A percentile compares a stretch with the other conserved stretches of the same genome.
These are phyloP conservation scores for Triticum monococcum DNA, from an alignment of 176 grass and related monocot genomes.

Conservation along the genomic window DNA sequence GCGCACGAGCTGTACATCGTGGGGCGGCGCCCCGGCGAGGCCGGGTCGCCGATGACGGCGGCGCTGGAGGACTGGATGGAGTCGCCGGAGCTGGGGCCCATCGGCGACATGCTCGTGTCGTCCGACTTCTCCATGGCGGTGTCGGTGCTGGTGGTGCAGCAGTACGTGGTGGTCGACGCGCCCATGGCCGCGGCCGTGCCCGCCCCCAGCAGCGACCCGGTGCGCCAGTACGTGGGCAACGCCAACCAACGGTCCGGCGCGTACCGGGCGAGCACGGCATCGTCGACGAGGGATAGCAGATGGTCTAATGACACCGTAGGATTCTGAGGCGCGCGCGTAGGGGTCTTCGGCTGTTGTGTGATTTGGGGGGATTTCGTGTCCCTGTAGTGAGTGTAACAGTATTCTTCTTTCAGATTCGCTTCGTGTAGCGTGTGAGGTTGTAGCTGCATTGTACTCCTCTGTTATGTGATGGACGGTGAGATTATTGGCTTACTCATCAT, in stretches of 20 bases:
- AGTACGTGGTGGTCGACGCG: constrained; percentile 21
- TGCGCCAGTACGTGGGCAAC: constrained; percentile 10
- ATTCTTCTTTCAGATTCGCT: neutral
- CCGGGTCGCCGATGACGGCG: constrained; percentile 23
- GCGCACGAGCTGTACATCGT: constrained; percentile 45
- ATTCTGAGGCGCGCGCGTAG: neutral
- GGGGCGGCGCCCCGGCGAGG: constrained; percentile 22
- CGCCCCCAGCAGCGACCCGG: neutral
- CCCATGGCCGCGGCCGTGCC: neutral
- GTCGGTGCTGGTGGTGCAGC: constrained; percentile 53
- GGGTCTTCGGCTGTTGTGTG: neutral
- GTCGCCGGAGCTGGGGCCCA: constrained; percentile 45
- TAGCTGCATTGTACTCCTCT: neutral
- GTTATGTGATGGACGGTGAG: neutral
- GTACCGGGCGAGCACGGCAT: neutral
- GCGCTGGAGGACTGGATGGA: constrained; percentile 49
- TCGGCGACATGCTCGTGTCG: constrained; percentile 50
- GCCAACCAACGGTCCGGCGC: neutral
- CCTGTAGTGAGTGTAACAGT: neutral
- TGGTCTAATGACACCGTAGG: constrained; percentile 5
- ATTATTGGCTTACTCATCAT: neutral
- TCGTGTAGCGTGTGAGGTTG: neutral
- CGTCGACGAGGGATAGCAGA: neutral
- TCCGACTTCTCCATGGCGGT: constrained; percentile 12
- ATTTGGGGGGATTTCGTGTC: neutral